phyloP scores from a whole-genome alignment of 371 early-diverging fungal genomes.

The Actinomortierella ambigua region DNA sequence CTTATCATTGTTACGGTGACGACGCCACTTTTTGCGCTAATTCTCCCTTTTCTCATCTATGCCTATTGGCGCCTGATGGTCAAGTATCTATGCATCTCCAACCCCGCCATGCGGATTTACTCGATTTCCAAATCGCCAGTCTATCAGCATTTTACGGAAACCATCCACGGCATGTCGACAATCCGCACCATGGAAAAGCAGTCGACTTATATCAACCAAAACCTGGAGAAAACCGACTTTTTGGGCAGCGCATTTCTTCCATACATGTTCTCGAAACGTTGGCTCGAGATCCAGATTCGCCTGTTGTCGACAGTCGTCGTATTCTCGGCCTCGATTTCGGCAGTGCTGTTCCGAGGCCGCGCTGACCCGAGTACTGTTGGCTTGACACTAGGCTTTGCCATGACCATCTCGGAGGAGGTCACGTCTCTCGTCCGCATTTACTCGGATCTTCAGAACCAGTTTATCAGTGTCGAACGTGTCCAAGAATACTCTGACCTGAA shows the following conservation, averaged over 20 bases:
- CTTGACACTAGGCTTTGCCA: conserved; percentile 86
- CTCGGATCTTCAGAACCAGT: conserved; percentile 73
- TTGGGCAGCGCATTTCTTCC: conserved; percentile 3
- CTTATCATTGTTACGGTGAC: conserved; percentile 12
- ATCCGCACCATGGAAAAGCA: conserved; percentile 55
- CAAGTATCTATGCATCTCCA: conserved; percentile 59
- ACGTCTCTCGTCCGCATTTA: conserved; percentile 85
- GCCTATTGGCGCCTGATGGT: conserved; percentile 35
- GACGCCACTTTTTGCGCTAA: conserved; percentile 12
- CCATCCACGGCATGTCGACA: conserved; percentile 58
- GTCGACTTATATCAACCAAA: not conserved
- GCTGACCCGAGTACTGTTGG: conserved; percentile 84
- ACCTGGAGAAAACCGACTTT: not conserved
- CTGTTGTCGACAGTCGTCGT: conserved; percentile 69
- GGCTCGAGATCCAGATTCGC: conserved; percentile 86
- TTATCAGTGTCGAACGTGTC: conserved; percentile 87
- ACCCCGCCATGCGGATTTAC: conserved; percentile 73
- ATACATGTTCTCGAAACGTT: conserved; percentile 61
- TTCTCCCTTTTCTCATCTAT: conserved; percentile 45
- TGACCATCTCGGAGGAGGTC: conserved; percentile 81
- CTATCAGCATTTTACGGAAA: conserved; percentile 73
- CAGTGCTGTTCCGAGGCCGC: conserved; percentile 56
- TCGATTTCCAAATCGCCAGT: conserved; percentile 68
- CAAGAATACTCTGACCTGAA: conserved; percentile 84
- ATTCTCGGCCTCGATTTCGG: conserved; percentile 66